A percentile compares a stretch with the other conserved stretches of the same genome.
These are phyloP conservation scores for Hericium erinaceus DNA, from an alignment of 768 basidiomycete species.

Conservation along the genomic window DNA sequence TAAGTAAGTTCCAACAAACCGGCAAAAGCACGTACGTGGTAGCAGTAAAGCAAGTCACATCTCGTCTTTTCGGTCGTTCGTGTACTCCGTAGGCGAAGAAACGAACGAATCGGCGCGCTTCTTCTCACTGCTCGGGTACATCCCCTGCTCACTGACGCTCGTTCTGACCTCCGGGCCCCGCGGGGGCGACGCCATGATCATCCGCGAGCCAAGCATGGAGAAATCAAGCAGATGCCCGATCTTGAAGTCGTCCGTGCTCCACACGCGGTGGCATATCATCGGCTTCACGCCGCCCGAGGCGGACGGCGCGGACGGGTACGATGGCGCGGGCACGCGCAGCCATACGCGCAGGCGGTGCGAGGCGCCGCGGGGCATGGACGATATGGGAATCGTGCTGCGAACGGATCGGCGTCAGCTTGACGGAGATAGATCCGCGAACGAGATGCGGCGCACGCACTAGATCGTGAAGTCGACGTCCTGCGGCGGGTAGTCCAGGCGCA, in stretches of 20 bases:
- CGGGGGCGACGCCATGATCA: slow-evolving; percentile 39
- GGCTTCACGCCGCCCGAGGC: slow-evolving; percentile 12
- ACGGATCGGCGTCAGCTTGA: not conserved
- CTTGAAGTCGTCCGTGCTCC: slow-evolving; percentile 55
- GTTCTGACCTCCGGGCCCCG: not conserved
- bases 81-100: not conserved
- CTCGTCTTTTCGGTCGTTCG: not conserved
- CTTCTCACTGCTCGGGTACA: not conserved
- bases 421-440: not conserved
- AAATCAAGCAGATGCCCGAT: slow-evolving; percentile 51
- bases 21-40: not conserved
- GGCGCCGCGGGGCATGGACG: slow-evolving; percentile 44
- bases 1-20: too few species aligned
- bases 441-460: slow-evolving; percentile 33
- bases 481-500: slow-evolving; percentile 48
- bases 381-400: slow-evolving; percentile 42
- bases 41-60: not conserved
- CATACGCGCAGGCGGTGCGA: slow-evolving; percentile 58
- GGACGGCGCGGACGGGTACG: slow-evolving; percentile 18
- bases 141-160: slow-evolving; percentile 4
- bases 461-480: slow-evolving; percentile 46
- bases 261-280: slow-evolving; percentile 51
- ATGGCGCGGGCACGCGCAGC: slow-evolving; percentile 38
- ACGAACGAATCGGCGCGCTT: not conserved
- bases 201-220: slow-evolving; percentile 35